Percentiles rank a stretch among this genome's conserved stretches.
These are phyloP conservation scores for Albugo candida DNA, from an alignment of 352 stramenopile species.

Conservation along the genomic window DNA sequence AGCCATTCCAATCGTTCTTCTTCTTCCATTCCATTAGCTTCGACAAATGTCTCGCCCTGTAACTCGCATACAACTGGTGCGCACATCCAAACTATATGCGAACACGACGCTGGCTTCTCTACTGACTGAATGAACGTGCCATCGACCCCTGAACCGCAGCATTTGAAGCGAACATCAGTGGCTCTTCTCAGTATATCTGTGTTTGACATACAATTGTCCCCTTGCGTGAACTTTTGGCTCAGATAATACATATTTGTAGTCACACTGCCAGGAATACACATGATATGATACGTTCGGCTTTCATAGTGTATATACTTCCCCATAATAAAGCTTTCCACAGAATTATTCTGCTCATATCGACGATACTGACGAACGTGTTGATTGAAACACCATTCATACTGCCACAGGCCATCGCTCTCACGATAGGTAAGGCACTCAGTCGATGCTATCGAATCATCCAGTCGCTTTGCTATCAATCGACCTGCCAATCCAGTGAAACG, in stretches of 20 bases:
- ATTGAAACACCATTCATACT: slow-evolving; percentile 76
- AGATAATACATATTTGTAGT: neutral
- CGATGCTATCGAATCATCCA: too few species aligned
- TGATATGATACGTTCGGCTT: too few species aligned
- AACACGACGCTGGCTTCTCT: slow-evolving; percentile 23
- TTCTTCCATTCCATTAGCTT: slow-evolving; percentile 45
- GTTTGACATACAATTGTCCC: slow-evolving; percentile 25
- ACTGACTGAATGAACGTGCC: slow-evolving; percentile 65
- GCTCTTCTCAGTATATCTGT: too few species aligned
- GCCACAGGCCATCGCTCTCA: slow-evolving; percentile 42
- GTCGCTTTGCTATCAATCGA: too few species aligned
- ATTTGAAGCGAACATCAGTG: slow-evolving; percentile 39
- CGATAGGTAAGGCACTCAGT: slow-evolving; percentile 35
- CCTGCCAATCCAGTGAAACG: too few species aligned
- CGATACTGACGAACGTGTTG: slow-evolving; percentile 53
- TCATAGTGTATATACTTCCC: too few species aligned
- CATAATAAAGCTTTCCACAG: too few species aligned
- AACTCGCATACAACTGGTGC: slow-evolving; percentile 52
- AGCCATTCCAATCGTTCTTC: slow-evolving; percentile 31
- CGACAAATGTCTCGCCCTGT: slow-evolving; percentile 13
- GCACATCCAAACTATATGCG: slow-evolving; percentile 49
- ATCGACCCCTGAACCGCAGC: slow-evolving; percentile 54
- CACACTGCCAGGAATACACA: too few species aligned
- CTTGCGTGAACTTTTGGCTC: slow-evolving; percentile 20
- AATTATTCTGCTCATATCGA: neutral